Conservation (phyloP, 495 filamentous ascomycete species). For the Daldinia bambusicola region DNA sequence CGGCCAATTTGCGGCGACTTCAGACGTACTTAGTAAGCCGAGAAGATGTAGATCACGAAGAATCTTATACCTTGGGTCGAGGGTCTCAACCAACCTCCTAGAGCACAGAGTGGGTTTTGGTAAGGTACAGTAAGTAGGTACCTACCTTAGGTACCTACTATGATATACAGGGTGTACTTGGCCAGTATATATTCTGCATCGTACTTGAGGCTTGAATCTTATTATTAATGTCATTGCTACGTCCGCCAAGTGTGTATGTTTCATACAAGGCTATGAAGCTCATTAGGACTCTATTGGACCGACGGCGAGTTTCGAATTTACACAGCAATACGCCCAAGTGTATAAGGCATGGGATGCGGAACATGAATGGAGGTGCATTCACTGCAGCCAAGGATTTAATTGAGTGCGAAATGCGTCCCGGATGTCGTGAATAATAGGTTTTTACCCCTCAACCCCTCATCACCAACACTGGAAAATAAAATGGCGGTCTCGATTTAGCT, state of each 20-base stretch:
- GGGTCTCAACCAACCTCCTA: neutral
- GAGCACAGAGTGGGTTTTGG: neutral
- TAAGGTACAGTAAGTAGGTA: too few relatives aligned
- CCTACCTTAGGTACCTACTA: too few relatives aligned
- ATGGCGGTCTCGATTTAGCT: conserved; percentile 19
- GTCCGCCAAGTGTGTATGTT: neutral
- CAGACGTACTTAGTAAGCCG: conserved; percentile 35
- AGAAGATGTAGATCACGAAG: conserved; percentile 1
- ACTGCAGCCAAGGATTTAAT: conserved; percentile 15
- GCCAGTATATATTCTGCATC: too few relatives aligned
- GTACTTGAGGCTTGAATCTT: too few relatives aligned
- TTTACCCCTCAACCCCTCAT: conserved; percentile 14
- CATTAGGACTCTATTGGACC: neutral
- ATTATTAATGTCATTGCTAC: neutral
- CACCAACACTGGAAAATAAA: neutral
- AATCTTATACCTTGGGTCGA: conserved; percentile 7
- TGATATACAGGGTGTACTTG: too few relatives aligned
- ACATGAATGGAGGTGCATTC: conserved; percentile 9
- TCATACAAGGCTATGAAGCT: neutral
- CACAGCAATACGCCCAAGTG: neutral
- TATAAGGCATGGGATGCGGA: conserved; percentile 5
- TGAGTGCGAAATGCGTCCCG: conserved; percentile 30
- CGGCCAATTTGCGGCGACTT: conserved; percentile 23
- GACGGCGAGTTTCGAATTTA: neutral
- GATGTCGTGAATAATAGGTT: neutral